These are phyloP conservation scores for Ceratocystis huliohia DNA, from an alignment of 2,329 filamentous ascomycete genomes.

Conservation along the genomic window DNA sequence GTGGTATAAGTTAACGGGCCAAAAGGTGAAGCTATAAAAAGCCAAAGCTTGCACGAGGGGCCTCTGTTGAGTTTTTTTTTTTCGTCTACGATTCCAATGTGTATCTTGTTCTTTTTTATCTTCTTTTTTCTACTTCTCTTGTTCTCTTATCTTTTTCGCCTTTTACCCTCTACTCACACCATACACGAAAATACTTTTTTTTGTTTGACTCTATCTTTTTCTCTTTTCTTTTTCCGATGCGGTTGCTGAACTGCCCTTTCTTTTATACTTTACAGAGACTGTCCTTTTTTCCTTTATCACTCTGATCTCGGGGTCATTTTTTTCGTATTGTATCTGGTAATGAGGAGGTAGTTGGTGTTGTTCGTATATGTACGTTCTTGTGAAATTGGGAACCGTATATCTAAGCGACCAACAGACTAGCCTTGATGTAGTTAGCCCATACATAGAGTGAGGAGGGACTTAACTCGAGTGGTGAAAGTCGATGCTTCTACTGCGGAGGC, in stretches of 20 bases:
- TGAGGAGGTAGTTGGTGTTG: too few species aligned
- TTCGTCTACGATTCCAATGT: slow-evolving; percentile 21
- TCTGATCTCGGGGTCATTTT: not conserved
- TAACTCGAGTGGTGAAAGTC: too few species aligned
- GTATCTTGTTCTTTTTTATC: slow-evolving; percentile 15
- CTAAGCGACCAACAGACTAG: too few species aligned
- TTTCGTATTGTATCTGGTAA: not conserved
- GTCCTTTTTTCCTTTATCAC: not conserved
- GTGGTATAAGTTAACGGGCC: slow-evolving; percentile 52
- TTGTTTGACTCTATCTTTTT: not conserved
- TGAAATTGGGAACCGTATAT: too few species aligned
- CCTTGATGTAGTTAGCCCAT: too few species aligned
- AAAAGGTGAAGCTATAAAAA: slow-evolving; percentile 43
- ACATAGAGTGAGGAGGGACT: too few species aligned
- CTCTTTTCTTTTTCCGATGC: not conserved
- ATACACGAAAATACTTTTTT: slow-evolving; percentile 6
- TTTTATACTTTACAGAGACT: slow-evolving; percentile 3
- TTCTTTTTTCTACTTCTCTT: slow-evolving; percentile 9
- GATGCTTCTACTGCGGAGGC: too few species aligned
- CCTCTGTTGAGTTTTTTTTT: slow-evolving; percentile 5
- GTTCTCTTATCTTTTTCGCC: not conserved
- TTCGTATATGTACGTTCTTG: too few species aligned
- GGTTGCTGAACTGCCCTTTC: not conserved
- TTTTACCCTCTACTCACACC: slow-evolving; percentile 7
- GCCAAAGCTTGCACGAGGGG: too few species aligned